A percentile compares a stretch with the other conserved stretches of the same genome.
Conservation (phyloP, 2,329 filamentous ascomycete genomes). For the Aspergillus sp. region DNA sequence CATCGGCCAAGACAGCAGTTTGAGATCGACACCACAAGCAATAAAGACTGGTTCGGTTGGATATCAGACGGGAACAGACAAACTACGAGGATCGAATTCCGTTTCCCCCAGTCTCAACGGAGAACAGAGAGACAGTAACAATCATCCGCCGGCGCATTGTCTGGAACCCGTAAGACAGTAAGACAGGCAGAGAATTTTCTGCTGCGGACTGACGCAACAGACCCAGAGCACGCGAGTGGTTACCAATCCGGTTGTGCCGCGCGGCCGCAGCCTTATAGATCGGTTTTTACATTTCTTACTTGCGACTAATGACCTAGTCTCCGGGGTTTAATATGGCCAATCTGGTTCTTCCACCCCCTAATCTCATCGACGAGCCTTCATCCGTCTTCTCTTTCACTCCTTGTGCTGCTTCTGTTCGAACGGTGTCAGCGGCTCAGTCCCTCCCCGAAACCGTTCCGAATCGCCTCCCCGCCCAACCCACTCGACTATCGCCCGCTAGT, state of each 20-base stretch:
- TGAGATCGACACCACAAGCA: neutral
- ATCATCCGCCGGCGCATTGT: neutral
- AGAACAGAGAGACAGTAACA: neutral
- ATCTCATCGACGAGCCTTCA: neutral
- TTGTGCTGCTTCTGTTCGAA: neutral
- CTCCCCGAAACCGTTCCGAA: neutral
- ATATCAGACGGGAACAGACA: neutral
- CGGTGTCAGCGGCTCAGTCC: neutral
- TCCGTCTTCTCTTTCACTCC: neutral
- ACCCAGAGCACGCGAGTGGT: slow-evolving; percentile 12
- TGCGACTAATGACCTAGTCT: no score
- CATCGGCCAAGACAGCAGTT: neutral
- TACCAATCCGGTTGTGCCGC: slow-evolving; percentile 14
- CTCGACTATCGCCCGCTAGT: neutral
- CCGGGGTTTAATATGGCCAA: no score
- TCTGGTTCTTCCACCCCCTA: neutral
- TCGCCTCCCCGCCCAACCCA: neutral
- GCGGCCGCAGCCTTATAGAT: slow-evolving; percentile 17
- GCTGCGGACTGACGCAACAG: neutral
- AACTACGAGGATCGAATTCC: neutral
- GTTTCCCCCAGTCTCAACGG: no score
- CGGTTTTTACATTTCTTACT: no score
- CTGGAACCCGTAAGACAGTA: neutral
- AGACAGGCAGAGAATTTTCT: neutral
- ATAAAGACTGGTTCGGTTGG: neutral